phyloP scores from a whole-genome alignment of 2,329 filamentous ascomycete genomes.

The Aspergillus sp. region DNA sequence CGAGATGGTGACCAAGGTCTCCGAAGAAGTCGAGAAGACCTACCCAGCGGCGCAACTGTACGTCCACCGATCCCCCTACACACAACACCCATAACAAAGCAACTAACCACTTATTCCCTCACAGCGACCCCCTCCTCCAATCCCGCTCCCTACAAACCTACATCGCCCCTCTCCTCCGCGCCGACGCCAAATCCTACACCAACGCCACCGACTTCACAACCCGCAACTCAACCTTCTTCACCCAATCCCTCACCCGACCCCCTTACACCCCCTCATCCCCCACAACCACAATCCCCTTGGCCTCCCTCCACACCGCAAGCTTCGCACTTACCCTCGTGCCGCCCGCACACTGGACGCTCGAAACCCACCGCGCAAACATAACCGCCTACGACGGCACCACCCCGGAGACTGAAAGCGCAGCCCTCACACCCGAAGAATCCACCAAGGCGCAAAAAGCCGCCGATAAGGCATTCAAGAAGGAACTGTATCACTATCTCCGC shows the following conservation, averaged over 20 bases:
- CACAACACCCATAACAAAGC: background rate
- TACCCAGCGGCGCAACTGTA: slow-evolving; percentile 33
- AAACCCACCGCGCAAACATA: slow-evolving; percentile 45
- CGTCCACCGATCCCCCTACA: slow-evolving; percentile 6
- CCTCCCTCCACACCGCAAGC: slow-evolving; percentile 47
- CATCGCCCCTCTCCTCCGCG: slow-evolving; percentile 53
- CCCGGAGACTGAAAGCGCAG: background rate
- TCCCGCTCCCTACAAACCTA: slow-evolving; percentile 48
- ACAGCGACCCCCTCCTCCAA: slow-evolving; percentile 32
- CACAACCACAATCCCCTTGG: slow-evolving; percentile 33
- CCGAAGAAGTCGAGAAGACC: slow-evolving; percentile 27
- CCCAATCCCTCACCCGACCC: slow-evolving; percentile 32
- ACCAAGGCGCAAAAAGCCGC: slow-evolving; percentile 18
- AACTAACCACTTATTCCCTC: background rate
- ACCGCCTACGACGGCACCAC: slow-evolving; percentile 34
- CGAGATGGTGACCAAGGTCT: slow-evolving; percentile 43
- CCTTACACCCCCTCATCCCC: slow-evolving; percentile 26
- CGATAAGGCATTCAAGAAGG: slow-evolving; percentile 45
- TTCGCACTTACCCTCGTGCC: slow-evolving; percentile 48
- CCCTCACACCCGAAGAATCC: background rate
- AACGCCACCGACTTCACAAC: slow-evolving; percentile 58
- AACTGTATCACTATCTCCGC: slow-evolving; percentile 58
- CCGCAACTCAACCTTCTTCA: slow-evolving; percentile 62
- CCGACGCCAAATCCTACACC: slow-evolving; percentile 60
- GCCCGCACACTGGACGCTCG: slow-evolving; percentile 41